Evolutionary conservation across 2,329 filamentous ascomycete genomes (phyloP), one percentile per base, ranked within the genome.

Genomic region (Exophiala bonariae): DNA sequence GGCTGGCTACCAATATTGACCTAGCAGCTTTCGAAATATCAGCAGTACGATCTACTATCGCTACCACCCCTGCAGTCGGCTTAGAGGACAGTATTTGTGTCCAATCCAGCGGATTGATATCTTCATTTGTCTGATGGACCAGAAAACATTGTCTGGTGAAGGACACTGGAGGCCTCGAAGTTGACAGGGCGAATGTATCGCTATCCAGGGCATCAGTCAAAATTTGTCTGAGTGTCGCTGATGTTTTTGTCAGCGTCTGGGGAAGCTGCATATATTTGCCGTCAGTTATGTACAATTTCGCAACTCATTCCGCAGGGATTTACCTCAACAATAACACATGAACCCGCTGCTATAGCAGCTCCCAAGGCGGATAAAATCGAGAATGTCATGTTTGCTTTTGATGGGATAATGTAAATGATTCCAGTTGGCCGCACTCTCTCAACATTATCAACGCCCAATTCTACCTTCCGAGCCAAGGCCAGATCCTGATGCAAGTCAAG

Each of bases 21-120:
- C 71, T 65, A 1, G 82, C 82, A 0, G 82, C 80, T 2, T 63
- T 57, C 4, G 70, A 60, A 2, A 85, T 51, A 52, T 83, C 69
- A 9, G 79, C 79, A 2, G 77, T 79, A 16, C 82, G 72, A 58
- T 86, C 82, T 1, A 86, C 80, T 1, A 86, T 60, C 1, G 80
- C 81, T 3, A 84, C 62, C 2, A 69, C 67, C 10, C 67, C 66
- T 8, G 62, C 61, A 1, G 55, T 44, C 0, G 64, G 47, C 0
- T 57, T 59, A 0, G 74, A 71, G 11, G 11, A 19, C 6, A 13
- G 10, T 18, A 13, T 17, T 8, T 18, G 14, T 13, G 35, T 17
- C 16, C 19, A 62, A 58, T 2, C 73, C 59, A 44, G 68, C 66
- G 5, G 46, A 31, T 9, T 50, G 4, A 58, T 51, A 13, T 31